Evolutionary conservation across 768 basidiomycete genomes (phyloP), one percentile per base, ranked within the genome.

Genomic region (Leccinum rimulosum): DNA sequence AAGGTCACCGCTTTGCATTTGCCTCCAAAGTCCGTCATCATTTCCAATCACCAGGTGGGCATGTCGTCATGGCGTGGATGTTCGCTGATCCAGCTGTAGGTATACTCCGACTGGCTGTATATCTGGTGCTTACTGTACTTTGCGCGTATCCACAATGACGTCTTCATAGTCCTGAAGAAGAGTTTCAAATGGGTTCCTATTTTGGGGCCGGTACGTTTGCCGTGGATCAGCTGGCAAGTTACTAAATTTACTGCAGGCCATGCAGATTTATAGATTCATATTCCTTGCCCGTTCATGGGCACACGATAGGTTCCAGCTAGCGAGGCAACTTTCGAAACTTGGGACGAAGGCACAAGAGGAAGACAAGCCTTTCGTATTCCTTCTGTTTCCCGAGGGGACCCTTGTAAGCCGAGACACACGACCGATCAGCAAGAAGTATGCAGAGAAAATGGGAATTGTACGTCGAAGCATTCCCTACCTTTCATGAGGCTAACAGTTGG

Each of bases 351-450:
- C 89, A n/a, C 83, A 89, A 67, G 73, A 80, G 53, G 79, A 84
- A 67, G 81, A 88, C 61, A 84, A 80, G 27, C 89, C 93, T 0
- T 78, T 97, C 47, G 86, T 88, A 61, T 84, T 96, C 65, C 79
- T 98, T 56, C 80, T 98, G 50, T 98, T 95, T 71, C 97, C 97
- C 0, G 97, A 99, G 72, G 97, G 97, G 31, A 98, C 96, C 4
- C 86, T 98, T 28, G 89, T 95, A 14, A 94, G 92, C 72, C 81
- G 84, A 61, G 79, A 94, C 61, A 98, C 95, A 4, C 75, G 93
- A 50, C 93, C 93, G 0, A 79, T 89, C 64, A 95, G 91, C 73
- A 85, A 84, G 75, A 88, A 87, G 66, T 98, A 86, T 69, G 94
- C 95, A 6, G 87, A 93, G 58, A 94, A 91, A 75, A 83, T 86